Evolutionary conservation across 371 early-diverging fungal genomes (phyloP).

Genomic region (Dichotomocladium elegans): DNA sequence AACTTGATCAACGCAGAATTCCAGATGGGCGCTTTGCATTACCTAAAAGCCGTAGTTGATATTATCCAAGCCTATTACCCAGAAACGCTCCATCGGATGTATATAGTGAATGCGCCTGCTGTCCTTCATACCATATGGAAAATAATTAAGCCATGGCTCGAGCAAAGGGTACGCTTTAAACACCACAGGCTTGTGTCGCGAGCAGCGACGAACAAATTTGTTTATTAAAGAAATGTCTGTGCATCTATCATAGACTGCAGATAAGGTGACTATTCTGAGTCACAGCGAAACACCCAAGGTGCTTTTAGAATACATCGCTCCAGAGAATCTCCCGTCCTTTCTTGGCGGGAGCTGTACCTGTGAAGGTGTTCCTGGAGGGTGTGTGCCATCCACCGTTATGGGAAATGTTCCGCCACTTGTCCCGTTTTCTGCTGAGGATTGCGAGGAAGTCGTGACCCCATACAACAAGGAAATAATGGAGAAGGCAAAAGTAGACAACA

Average conservation of each 20-base stretch:
- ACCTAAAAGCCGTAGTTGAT: constrained; percentile 67
- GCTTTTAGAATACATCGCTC: constrained; percentile 64
- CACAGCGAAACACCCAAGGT: constrained; percentile 47
- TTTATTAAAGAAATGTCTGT: neutral
- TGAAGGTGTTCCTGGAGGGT: constrained; percentile 72
- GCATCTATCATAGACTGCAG: constrained; percentile 41
- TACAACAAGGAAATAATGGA: constrained; percentile 28
- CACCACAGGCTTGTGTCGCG: too few relatives aligned
- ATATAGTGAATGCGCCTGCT: constrained; percentile 76
- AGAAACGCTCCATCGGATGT: constrained; percentile 72
- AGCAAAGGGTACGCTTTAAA: constrained; percentile 61
- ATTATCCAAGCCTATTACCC: constrained; percentile 79
- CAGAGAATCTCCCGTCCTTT: constrained; percentile 68
- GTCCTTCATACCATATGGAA: constrained; percentile 76
- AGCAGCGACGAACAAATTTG: neutral
- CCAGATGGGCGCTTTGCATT: constrained; percentile 66
- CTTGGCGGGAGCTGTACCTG: constrained; percentile 76
- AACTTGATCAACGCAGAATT: constrained; percentile 39
- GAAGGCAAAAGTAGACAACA: constrained; percentile 6
- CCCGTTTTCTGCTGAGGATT: constrained; percentile 8
- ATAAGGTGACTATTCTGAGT: constrained; percentile 72
- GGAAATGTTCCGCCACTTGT: constrained; percentile 16
- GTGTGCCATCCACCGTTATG: constrained; percentile 38
- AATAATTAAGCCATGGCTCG: constrained; percentile 72
- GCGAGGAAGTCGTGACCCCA: constrained; percentile 19